Conservation (phyloP, 2,329 filamentous ascomycete genomes). For the Hypoxylon sp. region DNA sequence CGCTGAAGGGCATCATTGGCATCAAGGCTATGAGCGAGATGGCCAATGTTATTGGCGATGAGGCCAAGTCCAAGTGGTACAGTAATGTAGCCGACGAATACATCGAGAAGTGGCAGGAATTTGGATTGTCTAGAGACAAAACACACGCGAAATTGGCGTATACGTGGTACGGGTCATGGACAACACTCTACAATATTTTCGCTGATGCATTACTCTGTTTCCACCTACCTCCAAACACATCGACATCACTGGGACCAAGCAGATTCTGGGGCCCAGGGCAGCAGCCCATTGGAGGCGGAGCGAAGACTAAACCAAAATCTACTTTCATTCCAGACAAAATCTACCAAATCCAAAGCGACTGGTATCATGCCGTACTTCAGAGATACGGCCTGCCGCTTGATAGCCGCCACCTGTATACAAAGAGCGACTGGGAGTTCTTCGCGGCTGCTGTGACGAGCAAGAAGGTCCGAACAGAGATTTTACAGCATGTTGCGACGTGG, state of each 20-base stretch:
- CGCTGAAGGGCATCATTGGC: constrained; percentile 81
- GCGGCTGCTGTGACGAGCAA: constrained; percentile 82
- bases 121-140: constrained; percentile 76
- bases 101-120: constrained; percentile 78
- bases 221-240: constrained; percentile 62
- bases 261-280: constrained; percentile 45
- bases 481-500: constrained; percentile 82
- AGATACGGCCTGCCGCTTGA: constrained; percentile 87
- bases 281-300: constrained; percentile 30
- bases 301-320: constrained; percentile 43
- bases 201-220: constrained; percentile 84
- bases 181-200: constrained; percentile 83
- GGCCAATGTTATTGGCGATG: constrained; percentile 69
- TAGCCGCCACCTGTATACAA: constrained; percentile 84
- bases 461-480: constrained; percentile 76
- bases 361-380: constrained; percentile 84
- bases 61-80: constrained; percentile 71
- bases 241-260: constrained; percentile 40
- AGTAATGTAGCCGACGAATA: constrained; percentile 74
- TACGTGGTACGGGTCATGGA: constrained; percentile 86
- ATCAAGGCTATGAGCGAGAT: constrained; percentile 83
- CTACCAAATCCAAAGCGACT: constrained; percentile 83
- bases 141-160: constrained; percentile 83
- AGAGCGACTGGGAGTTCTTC: constrained; percentile 93
- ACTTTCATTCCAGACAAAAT: constrained; percentile 79